phyloP scores from a whole-genome alignment of 1,284 basidiomycete species.

The Omphalotus olearius region DNA sequence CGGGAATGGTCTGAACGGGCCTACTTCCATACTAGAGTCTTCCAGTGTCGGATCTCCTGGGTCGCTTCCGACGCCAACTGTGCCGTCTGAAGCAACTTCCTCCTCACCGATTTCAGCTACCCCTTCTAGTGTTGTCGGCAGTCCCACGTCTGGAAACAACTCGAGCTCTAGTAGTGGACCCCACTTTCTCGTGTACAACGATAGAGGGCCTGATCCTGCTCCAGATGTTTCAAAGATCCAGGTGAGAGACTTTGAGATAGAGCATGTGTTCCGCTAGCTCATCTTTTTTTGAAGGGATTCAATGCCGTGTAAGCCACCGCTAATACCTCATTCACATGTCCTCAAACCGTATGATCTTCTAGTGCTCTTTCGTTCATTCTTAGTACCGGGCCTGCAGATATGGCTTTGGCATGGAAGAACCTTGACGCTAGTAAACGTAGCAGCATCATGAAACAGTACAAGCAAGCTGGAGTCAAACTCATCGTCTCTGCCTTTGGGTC shows the following conservation, averaged over 20 bases:
- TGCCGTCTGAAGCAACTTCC: background rate
- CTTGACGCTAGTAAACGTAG: conserved; percentile 13
- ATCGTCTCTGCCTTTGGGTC: conserved; percentile 48
- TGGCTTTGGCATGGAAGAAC: conserved; percentile 18
- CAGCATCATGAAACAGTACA: conserved; percentile 36
- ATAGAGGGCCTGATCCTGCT: conserved; percentile 33
- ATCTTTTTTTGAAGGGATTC: conserved; percentile 31
- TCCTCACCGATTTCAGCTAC: background rate
- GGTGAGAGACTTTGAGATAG: conserved; percentile 21
- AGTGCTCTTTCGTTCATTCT: conserved; percentile 42
- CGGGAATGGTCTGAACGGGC: no score
- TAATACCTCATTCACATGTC: background rate
- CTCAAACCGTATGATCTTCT: background rate
- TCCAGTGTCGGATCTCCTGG: no score
- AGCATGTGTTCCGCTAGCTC: background rate
- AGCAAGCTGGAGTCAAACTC: conserved; percentile 41
- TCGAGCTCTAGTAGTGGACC: conserved; percentile 21
- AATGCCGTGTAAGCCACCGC: conserved; percentile 40
- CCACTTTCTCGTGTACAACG: conserved; percentile 39
- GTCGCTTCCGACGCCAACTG: no score
- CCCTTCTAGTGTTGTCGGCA: background rate
- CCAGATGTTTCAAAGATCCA: conserved; percentile 31
- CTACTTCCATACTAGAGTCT: no score
- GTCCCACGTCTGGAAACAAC: background rate
- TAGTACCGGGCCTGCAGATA: conserved; percentile 37